phyloP scores from a whole-genome alignment of 176 grass and related monocot species.

The Triticum timopheevii region DNA sequence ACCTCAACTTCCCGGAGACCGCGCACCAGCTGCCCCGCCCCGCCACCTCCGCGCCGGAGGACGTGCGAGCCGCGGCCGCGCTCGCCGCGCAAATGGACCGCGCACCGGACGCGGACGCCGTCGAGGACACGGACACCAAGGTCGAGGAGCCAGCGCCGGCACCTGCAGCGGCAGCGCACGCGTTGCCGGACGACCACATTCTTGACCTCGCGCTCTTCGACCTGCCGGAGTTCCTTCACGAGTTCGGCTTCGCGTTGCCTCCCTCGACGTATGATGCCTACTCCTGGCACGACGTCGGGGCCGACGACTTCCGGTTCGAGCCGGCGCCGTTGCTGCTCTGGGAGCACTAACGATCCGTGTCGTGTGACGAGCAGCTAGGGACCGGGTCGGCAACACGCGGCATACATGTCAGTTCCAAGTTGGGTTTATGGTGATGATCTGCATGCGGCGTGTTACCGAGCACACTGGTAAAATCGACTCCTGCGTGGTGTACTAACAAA shows the following conservation, averaged over 20 bases:
- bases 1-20: slow-evolving; percentile 55
- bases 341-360: slow-evolving; percentile 35
- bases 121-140: not conserved
- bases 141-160: not conserved
- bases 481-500: not conserved
- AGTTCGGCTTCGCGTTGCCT: slow-evolving; percentile 33
- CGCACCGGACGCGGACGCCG: not conserved
- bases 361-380: not conserved
- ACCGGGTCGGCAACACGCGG: not conserved
- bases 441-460: not conserved
- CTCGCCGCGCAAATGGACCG: slow-evolving; percentile 31
- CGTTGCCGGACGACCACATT: not conserved
- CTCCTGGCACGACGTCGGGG: slow-evolving; percentile 4
- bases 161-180: not conserved
- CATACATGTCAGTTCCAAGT: slow-evolving; percentile 9
- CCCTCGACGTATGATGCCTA: slow-evolving; percentile 3
- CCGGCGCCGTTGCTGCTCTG: slow-evolving; percentile 39
- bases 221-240: slow-evolving; percentile 26
- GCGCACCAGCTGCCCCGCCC: slow-evolving; percentile 35
- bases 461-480: not conserved
- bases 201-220: slow-evolving; percentile 35
- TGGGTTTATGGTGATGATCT: not conserved
- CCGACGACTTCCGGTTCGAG: slow-evolving; percentile 17
- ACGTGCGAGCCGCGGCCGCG: slow-evolving; percentile 45
- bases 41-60: slow-evolving; percentile 20